Evolutionary conservation across 352 stramenopile genomes (phyloP), one percentile per base, ranked within the genome.

Genomic region (Phytophthora lateralis): DNA sequence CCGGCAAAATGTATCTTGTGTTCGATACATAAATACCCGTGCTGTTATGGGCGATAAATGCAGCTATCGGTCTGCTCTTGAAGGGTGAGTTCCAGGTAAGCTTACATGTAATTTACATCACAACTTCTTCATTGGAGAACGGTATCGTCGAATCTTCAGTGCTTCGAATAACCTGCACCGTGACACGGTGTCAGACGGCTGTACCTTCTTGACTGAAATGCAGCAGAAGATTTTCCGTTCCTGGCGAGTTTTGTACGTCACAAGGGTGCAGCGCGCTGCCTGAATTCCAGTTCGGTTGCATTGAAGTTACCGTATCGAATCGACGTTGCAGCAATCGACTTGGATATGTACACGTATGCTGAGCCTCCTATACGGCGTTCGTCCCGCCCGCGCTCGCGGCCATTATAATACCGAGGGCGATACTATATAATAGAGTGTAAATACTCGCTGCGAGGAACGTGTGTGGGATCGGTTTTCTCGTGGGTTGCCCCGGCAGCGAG

Each of bases 401-500:
- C 21, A 15, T 10, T 15, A 38, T 38, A 38, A 42, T 10, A 42
- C 4, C 30, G 32, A 15, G 32, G n/a, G n/a, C n/a, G n/a, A n/a
- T n/a, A n/a, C n/a, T n/a, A n/a, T n/a, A n/a, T n/a, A n/a, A n/a
- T n/a, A n/a, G n/a, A n/a, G n/a, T n/a, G 14, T 15, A 2, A 10
- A 15, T 37, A n/a, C 34, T 39, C 12, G 14, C 12, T 39, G 34
- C 34, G 34, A 26, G 18, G 39, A 26, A 14, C 24, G 20, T n/a
- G 24, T 52, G 14, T 55, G 55, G 27, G 56, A 61, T 67, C 45
- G 43, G 43, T 58, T 43, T 55, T 62, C 43, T 67, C 49, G 57
- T 70, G 62, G 56, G 50, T 54, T 66, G 32, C 7, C 15, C 8
- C 26, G 49, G 51, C 42, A 62, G 59, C 50, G 49, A 69, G 47